Conservation (phyloP, 2,329 filamentous ascomycete species). For the Penicillium sp. region DNA sequence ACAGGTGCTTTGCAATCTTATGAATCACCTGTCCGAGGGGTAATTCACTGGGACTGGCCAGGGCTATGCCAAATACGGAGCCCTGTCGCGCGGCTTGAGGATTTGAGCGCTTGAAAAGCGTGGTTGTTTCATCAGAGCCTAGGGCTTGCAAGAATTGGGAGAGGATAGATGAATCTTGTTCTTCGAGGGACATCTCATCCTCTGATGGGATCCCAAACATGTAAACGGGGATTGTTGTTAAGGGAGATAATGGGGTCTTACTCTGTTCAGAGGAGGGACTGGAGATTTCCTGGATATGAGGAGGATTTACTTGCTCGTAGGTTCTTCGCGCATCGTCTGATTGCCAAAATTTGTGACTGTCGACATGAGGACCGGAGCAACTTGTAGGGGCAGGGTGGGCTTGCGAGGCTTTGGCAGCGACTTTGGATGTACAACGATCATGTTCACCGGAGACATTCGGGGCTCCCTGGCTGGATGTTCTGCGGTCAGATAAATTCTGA, state of each 20-base stretch:
- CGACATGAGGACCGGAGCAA: background rate
- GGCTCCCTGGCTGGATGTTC: slow-evolving; percentile 9
- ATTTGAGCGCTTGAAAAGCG: slow-evolving; percentile 21
- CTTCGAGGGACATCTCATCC: background rate
- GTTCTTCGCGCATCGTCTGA: background rate
- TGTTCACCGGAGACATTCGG: background rate
- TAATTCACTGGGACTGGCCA: slow-evolving; percentile 25
- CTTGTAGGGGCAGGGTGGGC: background rate
- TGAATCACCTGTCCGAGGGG: slow-evolving; percentile 28
- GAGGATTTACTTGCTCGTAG: too few relatives aligned
- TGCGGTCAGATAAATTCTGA: slow-evolving; percentile 23
- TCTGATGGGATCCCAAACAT: slow-evolving; percentile 9
- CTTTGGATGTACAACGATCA: background rate
- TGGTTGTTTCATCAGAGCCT: slow-evolving; percentile 6
- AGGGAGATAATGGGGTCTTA: slow-evolving; percentile 19
- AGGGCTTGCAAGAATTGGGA: slow-evolving; percentile 22
- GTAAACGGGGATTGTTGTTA: slow-evolving; percentile 32
- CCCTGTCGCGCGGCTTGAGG: slow-evolving; percentile 19
- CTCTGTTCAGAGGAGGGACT: background rate
- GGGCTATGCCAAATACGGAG: slow-evolving; percentile 29
- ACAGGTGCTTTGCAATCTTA: slow-evolving; percentile 21
- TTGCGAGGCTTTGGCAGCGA: background rate
- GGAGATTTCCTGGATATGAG: background rate
- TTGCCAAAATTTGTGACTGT: background rate
- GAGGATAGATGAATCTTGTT: background rate